These are phyloP conservation scores for Cenchrus americanus DNA, from an alignment of 176 grass and related monocot species.

Conservation along the genomic window DNA sequence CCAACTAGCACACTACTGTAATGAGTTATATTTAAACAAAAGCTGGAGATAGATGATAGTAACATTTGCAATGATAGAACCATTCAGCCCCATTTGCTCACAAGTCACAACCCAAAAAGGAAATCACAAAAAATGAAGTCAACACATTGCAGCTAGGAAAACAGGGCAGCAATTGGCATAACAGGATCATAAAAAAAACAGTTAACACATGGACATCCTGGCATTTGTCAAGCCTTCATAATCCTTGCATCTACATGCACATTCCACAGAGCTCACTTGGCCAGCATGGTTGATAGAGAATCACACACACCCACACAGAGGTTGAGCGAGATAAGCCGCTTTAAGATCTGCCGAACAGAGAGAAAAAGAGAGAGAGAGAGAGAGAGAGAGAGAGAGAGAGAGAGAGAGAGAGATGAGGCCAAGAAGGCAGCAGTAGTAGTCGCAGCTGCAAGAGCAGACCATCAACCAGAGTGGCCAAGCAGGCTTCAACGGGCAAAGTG, in stretches of 20 bases:
- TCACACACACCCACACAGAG: neutral
- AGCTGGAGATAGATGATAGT: no score
- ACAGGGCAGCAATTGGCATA: neutral
- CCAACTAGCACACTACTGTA: no score
- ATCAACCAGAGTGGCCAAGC: conserved; percentile 31
- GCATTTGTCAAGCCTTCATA: conserved; percentile 44
- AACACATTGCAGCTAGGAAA: neutral
- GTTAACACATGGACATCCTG: neutral
- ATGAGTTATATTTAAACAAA: neutral
- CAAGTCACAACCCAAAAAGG: neutral
- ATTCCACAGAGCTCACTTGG: conserved; percentile 36
- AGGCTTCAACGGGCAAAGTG: conserved; percentile 37
- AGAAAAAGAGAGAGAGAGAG: neutral
- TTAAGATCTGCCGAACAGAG: neutral
- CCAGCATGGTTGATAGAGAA: neutral
- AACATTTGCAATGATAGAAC: neutral
- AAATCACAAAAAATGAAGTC: neutral
- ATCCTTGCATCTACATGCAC: conserved; percentile 23
- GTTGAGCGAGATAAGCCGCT: neutral
- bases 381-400: neutral
- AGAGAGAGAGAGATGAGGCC: neutral
- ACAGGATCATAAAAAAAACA: neutral
- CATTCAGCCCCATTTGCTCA: neutral
- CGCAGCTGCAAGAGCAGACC: neutral
- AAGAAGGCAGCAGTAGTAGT: neutral